Evolutionary conservation across 148 eudicot genomes (phyloP).

Genomic region (Fagopyrum tataricum): DNA sequence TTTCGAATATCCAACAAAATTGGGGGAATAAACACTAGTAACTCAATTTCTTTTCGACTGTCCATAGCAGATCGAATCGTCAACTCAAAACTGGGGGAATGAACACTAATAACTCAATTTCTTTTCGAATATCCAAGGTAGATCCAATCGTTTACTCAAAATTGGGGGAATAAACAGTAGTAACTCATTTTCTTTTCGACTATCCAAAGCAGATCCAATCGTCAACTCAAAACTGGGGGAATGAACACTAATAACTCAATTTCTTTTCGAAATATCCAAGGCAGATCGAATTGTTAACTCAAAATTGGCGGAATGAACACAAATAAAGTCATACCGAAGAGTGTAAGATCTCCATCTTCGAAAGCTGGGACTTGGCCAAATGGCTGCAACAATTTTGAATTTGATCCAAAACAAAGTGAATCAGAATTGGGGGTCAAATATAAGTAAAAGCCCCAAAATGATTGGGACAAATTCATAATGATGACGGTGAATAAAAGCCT

Average conservation of each 20-base stretch:
- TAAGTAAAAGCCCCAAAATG: background rate
- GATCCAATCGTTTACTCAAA: too few species aligned
- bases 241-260: too few species aligned
- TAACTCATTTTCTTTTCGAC: too few species aligned
- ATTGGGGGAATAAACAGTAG: background rate
- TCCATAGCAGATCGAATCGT: too few species aligned
- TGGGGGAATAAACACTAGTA: background rate
- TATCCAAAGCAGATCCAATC: too few species aligned
- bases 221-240: background rate
- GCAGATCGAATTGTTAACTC: too few species aligned
- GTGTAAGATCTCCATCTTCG: conserved; percentile 35
- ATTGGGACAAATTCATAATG: background rate
- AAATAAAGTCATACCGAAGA: conserved; percentile 22
- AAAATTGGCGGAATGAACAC: background rate
- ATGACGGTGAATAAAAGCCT: background rate
- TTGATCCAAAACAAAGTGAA: background rate
- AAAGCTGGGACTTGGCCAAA: conserved; percentile 41
- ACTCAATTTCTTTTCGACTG: background rate
- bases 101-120: too few species aligned
- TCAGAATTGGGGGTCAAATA: background rate
- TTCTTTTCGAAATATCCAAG: too few species aligned
- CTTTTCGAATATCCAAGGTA: too few species aligned
- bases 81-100: too few species aligned
- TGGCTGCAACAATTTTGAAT: conserved; percentile 22
- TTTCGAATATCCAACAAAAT: too few species aligned